Base-by-base conservation (phyloP, 2,329 filamentous ascomycete species). In the Epichloe typhina region DNA sequence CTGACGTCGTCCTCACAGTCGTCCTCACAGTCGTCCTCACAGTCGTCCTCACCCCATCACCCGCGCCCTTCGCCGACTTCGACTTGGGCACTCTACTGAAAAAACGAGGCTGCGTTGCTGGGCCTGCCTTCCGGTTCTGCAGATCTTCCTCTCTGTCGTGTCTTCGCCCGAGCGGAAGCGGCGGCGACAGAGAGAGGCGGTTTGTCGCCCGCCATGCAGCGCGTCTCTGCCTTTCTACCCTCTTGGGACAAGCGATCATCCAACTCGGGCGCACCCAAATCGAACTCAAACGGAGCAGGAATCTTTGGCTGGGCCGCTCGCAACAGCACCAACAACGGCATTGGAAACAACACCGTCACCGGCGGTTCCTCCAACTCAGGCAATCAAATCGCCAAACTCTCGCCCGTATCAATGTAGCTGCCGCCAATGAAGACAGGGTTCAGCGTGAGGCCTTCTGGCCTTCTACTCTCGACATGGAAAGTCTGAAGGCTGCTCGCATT, bases 401-500 rank as follows among this genome's bases (percentile, higher is more conserved):
- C 39, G 52, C 64, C 51, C 64, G 58, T 49, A 66, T 69, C 58
- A 66, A 69, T 55, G 61, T 63, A 17, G 56, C 59, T 21, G 61
- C 61, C 38, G 65, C 66, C 52, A 68, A 66, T 52, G 57, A 47
- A 47, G 57, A 52, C 52, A 61, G 61, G 26, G 59, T 68, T 31
- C 64, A 68, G 45, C 61, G 65, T 33, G 87, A 94, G 64, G 82
- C 85, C 23, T 91, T 91, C 61, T 93, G 86, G 86, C 88, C 88
- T 3, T 84, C 86, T 35, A 85, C 83, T 1, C 73, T 95, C 48
- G 90, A 95, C 64, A 84, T 85, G 58, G 90, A 96, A 72, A 86
- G 85, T 67, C 88, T 95, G 69, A 95, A 95, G 70, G 87, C 89
- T 45, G 88, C 89, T 53, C 77, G 88, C 51, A 95, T 95, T 54